Base-by-base conservation (phyloP, 2,329 filamentous ascomycete genomes). In the Colletotrichum caudatum region DNA sequence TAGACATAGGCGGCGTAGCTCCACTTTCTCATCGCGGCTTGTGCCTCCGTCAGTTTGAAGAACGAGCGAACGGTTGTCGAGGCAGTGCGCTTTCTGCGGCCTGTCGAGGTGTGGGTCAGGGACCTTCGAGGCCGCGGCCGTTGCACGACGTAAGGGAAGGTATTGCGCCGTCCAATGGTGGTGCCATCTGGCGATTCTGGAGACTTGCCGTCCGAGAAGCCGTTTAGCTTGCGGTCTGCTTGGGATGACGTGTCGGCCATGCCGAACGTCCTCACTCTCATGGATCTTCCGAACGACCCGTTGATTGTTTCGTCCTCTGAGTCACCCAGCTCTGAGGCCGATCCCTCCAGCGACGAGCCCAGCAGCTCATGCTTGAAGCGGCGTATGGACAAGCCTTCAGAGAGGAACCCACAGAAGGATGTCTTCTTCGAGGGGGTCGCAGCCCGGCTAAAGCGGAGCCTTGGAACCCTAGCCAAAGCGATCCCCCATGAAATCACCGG, bases 1-100 rank as follows among this genome's bases (percentile, higher is more conserved):
- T 98, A 98, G 23, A 94, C 90, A 77, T 93, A 96, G 0, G 84
- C 80, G 2, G 96, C 94, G 78, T 98, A 98, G 0, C 92, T 75
- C 92, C 94, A 97, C 80, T 95, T 97, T 51, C 94, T 88, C 14
- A 90, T 79, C 6, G 86, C 85, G 1, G 95, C 95, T 83, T 98
- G 93, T 18, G 88, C 85, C 44, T 93, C 88, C 0, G 95, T 98
- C 59, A 98, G 86, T 3, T 92, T 90, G 74, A 97, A 89, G 77
- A 94, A 97, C 0, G 93, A 90, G 37, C 92, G 89, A 41, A 93
- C 81, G 41, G 88, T 90, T 16, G 88, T 85, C 1, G 92, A 91
- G 63, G 89, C 86, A 3, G 89, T 86, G 72, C 91, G 86, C 78
- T 93, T 93, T 70, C 86, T 88, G 51, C 92, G 87, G 4, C 91